A percentile compares a stretch with the other conserved stretches of the same genome.
These are phyloP conservation scores for Nicotiana undulata DNA, from an alignment of 257 asterid species.

Conservation along the genomic window DNA sequence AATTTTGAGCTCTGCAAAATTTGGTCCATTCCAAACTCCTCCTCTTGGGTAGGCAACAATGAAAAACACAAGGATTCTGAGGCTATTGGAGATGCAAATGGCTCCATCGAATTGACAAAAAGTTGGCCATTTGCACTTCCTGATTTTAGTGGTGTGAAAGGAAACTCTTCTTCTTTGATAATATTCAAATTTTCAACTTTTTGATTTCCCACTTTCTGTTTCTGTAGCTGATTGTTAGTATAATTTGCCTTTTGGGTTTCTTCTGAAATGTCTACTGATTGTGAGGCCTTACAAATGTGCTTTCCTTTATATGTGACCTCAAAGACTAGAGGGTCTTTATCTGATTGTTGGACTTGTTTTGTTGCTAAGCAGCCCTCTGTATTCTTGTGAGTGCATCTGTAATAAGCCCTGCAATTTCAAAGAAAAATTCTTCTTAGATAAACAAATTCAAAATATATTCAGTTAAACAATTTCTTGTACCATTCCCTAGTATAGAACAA, in stretches of 20 bases:
- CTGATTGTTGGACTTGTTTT: conserved; percentile 61
- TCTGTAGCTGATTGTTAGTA: conserved; percentile 11
- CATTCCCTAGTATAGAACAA: background rate
- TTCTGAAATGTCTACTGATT: background rate
- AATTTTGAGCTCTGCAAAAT: conserved; percentile 23
- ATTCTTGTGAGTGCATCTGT: conserved; percentile 64
- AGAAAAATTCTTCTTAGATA: background rate
- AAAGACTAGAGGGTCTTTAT: conserved; percentile 36
- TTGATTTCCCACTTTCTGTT: background rate
- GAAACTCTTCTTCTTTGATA: background rate
- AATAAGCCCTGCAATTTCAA: conserved; percentile 51
- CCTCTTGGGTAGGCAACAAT: conserved; percentile 24
- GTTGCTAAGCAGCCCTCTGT: conserved; percentile 70
- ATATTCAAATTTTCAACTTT: background rate
- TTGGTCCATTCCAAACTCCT: conserved; percentile 18
- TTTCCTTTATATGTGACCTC: conserved; percentile 54
- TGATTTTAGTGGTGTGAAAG: background rate
- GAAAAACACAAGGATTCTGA: conserved; percentile 42
- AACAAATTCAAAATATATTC: too few species aligned
- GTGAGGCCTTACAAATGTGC: conserved; percentile 40
- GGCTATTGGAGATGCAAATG: conserved; percentile 33
- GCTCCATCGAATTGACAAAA: conserved; percentile 12
- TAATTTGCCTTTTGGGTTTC: conserved; percentile 20
- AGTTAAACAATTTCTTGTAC: background rate
- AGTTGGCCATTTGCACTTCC: conserved; percentile 16